phyloP scores from a whole-genome alignment of 139 green algal species.

The Ettlia oleoabundans region DNA sequence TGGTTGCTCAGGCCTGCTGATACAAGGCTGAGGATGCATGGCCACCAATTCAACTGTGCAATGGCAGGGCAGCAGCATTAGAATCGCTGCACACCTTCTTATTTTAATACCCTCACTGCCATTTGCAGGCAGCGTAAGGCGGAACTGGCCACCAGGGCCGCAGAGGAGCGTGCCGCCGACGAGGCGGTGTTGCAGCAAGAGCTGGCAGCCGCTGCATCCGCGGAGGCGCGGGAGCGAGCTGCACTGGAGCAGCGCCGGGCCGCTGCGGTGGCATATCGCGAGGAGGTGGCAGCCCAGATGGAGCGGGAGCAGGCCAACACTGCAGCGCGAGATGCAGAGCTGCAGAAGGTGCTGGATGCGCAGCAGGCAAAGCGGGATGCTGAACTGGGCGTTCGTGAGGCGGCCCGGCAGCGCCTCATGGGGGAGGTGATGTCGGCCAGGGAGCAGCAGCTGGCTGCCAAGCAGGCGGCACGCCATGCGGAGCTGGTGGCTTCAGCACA shows the following conservation, averaged over 20 bases:
- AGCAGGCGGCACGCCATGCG: conserved; percentile 16
- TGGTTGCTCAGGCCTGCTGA: too few species aligned
- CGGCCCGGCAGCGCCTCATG: conserved; percentile 33
- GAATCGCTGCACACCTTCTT: neutral
- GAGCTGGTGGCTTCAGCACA: conserved; percentile 8
- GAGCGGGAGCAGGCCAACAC: conserved; percentile 16
- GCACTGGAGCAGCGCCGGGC: neutral
- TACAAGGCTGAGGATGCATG: too few species aligned
- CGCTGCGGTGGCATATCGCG: conserved; percentile 1
- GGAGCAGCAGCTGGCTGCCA: conserved; percentile 30
- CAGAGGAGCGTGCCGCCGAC: conserved; percentile 9
- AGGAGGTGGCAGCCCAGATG: conserved; percentile 23
- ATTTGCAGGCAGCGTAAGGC: conserved; percentile 39
- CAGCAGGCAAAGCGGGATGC: conserved; percentile 33
- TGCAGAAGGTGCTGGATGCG: conserved; percentile 12
- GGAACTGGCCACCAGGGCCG: neutral
- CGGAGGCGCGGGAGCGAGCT: neutral
- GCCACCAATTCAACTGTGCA: too few species aligned
- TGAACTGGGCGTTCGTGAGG: conserved; percentile 27
- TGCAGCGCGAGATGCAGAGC: conserved; percentile 22
- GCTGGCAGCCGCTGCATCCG: neutral
- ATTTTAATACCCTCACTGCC: neutral
- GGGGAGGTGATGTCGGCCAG: conserved; percentile 21
- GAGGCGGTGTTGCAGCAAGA: conserved; percentile 15
- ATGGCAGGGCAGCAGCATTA: too few species aligned